Percentiles rank a stretch among this genome's conserved stretches.
Conservation (phyloP, 2,329 filamentous ascomycete species). For the Fusarium illudens region DNA sequence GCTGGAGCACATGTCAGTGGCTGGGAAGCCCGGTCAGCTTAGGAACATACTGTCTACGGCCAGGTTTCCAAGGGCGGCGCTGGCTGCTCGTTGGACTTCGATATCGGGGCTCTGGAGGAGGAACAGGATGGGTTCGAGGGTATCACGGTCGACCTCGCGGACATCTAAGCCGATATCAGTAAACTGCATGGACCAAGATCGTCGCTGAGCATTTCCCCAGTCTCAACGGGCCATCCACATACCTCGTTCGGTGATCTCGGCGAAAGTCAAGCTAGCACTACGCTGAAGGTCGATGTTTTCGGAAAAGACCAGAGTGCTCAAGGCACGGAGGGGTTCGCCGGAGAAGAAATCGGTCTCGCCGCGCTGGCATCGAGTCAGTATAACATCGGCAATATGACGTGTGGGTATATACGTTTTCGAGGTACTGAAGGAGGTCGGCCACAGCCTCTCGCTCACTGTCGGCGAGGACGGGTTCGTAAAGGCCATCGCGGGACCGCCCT, state of each 20-base stretch:
- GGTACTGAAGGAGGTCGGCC: slow-evolving; percentile 91
- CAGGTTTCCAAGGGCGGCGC: slow-evolving; percentile 92
- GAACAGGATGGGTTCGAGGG: slow-evolving; percentile 94
- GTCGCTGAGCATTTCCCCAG: neutral
- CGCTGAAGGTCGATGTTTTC: slow-evolving; percentile 98
- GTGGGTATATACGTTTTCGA: slow-evolving; percentile 83
- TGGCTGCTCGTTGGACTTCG: slow-evolving; percentile 95
- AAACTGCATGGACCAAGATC: neutral
- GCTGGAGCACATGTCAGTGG: slow-evolving; percentile 67
- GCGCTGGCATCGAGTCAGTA: slow-evolving; percentile 67
- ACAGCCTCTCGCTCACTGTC: slow-evolving; percentile 98
- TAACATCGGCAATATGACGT: neutral
- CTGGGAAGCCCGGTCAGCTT: neutral
- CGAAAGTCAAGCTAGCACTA: slow-evolving; percentile 97
- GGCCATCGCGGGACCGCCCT: slow-evolving; percentile 81
- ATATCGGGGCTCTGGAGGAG: slow-evolving; percentile 95
- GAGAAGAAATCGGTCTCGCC: slow-evolving; percentile 98
- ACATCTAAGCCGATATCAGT: slow-evolving; percentile 72
- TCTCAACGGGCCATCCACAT: slow-evolving; percentile 44
- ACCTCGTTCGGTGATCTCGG: slow-evolving; percentile 99
- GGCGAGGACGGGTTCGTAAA: slow-evolving; percentile 87
- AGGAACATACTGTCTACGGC: slow-evolving; percentile 86
- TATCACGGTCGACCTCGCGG: slow-evolving; percentile 92
- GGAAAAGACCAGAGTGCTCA: slow-evolving; percentile 97
- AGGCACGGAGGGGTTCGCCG: slow-evolving; percentile 89